Evolutionary conservation across 2,329 filamentous ascomycete genomes (phyloP), one percentile per base, ranked within the genome.

Genomic region (Chaetoscypha palmicola): DNA sequence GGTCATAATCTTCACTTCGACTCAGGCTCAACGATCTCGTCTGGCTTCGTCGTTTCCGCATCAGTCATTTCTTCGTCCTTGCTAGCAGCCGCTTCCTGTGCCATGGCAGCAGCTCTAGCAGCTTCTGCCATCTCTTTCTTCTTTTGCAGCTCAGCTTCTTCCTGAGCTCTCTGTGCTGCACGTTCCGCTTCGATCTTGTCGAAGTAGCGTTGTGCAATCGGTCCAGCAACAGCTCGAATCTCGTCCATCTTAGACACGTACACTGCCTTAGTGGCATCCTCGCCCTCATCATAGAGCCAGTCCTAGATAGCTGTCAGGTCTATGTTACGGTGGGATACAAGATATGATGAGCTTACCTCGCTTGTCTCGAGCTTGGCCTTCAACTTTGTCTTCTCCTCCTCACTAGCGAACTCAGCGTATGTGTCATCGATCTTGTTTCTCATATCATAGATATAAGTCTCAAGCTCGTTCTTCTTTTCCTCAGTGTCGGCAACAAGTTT

Each of bases 401-500:
- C 90, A 59, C 72, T 92, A 51, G 86, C 83, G 54, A 95, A 89
- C 38, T 94, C 86, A 53, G 88, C 72, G 66, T 94, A 96, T 57
- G 88, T 78, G 60, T 94, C 89, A 56, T 96, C 88, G 41, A 97
- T 79, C 80, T 96, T 96, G 70, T 88, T 88, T 58, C 91, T 86
- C 64, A 95, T 77, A 61, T 97, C 90, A 70, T 98, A 98, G 69
- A 97, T 96, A 70, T 84, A 94, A 19, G 87, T 82, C 76, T 98
- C 92, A 42, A 98, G 86, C 71, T 97, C 91, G 73, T 98, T 98
- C 87, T 97, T 98, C 81, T 94, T 94, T 74, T 97, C 89, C 65
- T 97, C 92, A 28, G 92, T 98, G 66, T 97, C 92, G 58, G 86
- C 87, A 45, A 98, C 90, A 46, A 97, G 83, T 78, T 97, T 98